Conservation (phyloP, 305 asterid genomes). For the Rubia balearica region DNA sequence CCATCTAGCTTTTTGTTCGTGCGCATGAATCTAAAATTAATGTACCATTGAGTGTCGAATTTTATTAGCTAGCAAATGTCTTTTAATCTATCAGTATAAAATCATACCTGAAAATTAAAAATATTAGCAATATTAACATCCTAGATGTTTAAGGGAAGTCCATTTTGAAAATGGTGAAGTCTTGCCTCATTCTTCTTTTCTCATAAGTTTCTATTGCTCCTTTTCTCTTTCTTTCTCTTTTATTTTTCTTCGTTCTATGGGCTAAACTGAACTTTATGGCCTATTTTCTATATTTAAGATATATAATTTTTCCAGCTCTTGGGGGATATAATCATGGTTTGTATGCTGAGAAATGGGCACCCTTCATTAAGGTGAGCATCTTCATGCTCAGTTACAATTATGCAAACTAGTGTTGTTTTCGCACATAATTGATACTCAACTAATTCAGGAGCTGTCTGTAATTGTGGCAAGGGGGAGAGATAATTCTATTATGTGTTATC, state of each 20-base stretch:
- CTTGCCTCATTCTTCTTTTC: not conserved
- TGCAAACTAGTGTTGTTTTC: not conserved
- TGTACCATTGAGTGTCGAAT: not conserved
- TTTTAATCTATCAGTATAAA: not conserved
- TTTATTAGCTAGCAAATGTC: not conserved
- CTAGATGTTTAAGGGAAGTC: not conserved
- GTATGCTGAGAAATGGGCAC: conserved; percentile 88
- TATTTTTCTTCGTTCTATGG: not conserved
- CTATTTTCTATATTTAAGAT: not conserved
- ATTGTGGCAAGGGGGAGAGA: conserved; percentile 95
- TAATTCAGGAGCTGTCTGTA: conserved; percentile 84
- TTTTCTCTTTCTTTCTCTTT: conserved; percentile 2
- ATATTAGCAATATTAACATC: not conserved
- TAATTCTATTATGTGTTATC: conserved; percentile 51
- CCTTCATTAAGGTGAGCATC: conserved; percentile 63
- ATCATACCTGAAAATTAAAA: not conserved
- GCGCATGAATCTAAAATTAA: not conserved
- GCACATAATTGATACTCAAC: not conserved
- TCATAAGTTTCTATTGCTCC: not conserved
- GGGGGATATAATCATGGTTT: conserved; percentile 87
- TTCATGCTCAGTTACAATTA: not conserved
- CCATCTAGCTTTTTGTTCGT: not conserved
- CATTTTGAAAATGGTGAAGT: no score
- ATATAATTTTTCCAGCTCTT: conserved; percentile 50
- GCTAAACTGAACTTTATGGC: not conserved